Base-by-base conservation (phyloP, 331 rosid species). In the Stylosanthes scabra region DNA sequence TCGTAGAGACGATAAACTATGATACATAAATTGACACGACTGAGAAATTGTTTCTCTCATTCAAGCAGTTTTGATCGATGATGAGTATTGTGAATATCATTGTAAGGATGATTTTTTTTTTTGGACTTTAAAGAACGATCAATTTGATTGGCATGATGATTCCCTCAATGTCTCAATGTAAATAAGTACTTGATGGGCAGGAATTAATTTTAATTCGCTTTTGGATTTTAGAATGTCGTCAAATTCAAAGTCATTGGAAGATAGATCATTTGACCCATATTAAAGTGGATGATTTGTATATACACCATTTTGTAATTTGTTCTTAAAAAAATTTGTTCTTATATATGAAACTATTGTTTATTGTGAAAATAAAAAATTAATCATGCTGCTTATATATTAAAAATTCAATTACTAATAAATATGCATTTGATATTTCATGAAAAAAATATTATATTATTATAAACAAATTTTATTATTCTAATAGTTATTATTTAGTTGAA, bases 1-100 rank as follows among this genome's bases (percentile, higher is more conserved):
- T 84, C 5, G 56, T 57, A 0, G 87, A 76, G 76, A 89, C 78
- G 3, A 87, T 51, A 6, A 87, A 65, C 92, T 92, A 46, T 0
- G 95, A 85, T 6, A 92, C 85, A 11, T 85, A 87, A 14, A 89
- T 74, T 1, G 83, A 80, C 47, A 87, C 16, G 11, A 39, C 15
- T 0, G 74, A 1, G 25, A 78, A 58, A 84, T 11, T 66, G 79
- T 82, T 29, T 76, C 79, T 11, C 66, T 58, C 4, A 50, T 51
- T 7, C 77, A 74, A 12, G 70, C 1, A 8, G 72, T 75, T 8
- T 81, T 66, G 1, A n/a, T n/a, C n/a, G n/a, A 20, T 20, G 25
- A 20, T 20, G 25, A 0, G 51, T 46, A 0, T 20, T 46, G n/a
- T 46, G 14, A 3, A 59, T 44, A 0, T 85, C 86, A 34, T 69